Conservation (phyloP, 257 asterid species). For the Solanum dulcamara region DNA sequence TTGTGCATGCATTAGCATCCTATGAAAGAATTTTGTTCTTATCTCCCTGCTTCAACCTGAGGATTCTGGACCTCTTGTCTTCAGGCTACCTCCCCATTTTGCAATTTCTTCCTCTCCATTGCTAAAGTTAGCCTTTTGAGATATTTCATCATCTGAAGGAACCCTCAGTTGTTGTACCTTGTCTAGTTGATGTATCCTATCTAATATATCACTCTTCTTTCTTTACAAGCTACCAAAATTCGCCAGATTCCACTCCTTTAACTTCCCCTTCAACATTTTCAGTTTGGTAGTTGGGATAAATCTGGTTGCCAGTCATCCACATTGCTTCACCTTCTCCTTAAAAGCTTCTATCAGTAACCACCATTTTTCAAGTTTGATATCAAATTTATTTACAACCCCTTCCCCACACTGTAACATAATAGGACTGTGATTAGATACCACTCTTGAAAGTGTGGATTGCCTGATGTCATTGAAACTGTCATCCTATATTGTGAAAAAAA, state of each 20-base stretch:
- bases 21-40: not conserved
- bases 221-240: not conserved
- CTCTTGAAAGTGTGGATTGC: not conserved
- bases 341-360: not conserved
- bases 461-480: not conserved
- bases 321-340: not conserved
- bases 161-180: not conserved
- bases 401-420: not conserved
- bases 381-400: not conserved
- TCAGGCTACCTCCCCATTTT: not conserved
- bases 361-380: not conserved
- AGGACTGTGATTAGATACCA: not conserved
- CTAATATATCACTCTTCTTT: not conserved
- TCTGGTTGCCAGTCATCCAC: not conserved
- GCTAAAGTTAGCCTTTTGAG: not conserved
- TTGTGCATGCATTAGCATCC: not conserved
- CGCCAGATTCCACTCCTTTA: not conserved
- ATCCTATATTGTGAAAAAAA: not conserved
- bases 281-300: not conserved
- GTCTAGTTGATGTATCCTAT: not conserved
- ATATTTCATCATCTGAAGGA: not conserved
- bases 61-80: not conserved
- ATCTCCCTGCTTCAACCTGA: not conserved
- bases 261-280: not conserved
- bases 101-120: not conserved